phyloP scores from a whole-genome alignment of 78 protist species.

The Chrysochromulina parva region DNA sequence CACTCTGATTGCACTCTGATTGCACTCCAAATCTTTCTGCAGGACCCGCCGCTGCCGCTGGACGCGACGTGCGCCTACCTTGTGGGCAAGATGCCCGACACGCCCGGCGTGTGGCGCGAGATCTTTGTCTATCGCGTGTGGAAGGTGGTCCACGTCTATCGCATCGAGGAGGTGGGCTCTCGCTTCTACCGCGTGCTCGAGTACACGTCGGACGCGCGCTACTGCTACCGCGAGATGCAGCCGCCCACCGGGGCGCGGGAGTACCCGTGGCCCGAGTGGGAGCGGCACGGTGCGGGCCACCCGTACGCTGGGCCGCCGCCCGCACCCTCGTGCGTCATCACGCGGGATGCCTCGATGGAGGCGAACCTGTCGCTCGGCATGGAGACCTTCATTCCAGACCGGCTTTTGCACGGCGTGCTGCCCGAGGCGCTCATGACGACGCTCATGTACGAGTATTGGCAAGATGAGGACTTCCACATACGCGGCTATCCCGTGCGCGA shows the following conservation, averaged over 20 bases:
- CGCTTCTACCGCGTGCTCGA: slow-evolving; percentile 48
- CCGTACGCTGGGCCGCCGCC: background rate
- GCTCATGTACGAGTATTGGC: background rate
- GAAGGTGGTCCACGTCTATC: slow-evolving; percentile 21
- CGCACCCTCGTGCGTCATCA: background rate
- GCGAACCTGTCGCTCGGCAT: background rate
- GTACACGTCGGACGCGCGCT: slow-evolving; percentile 45
- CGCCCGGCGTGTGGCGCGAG: background rate
- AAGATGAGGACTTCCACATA: background rate
- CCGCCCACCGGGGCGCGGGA: background rate
- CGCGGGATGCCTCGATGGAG: background rate
- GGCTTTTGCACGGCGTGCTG: background rate
- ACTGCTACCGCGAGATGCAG: slow-evolving; percentile 16
- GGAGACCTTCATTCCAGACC: background rate
- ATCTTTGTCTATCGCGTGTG: background rate
- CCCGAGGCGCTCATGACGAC: background rate
- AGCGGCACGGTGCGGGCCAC: slow-evolving; percentile 1
- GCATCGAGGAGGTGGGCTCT: slow-evolving; percentile 41
- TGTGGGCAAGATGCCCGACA: background rate
- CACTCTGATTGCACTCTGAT: background rate
- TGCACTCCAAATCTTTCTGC: too few relatives aligned
- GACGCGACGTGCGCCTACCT: background rate
- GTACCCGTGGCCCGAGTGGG: background rate
- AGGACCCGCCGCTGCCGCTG: background rate
- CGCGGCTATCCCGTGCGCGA: slow-evolving; percentile 19